Evolutionary conservation across 208 protist species (phyloP).

Genomic region (Trypanosoma conorhini): DNA sequence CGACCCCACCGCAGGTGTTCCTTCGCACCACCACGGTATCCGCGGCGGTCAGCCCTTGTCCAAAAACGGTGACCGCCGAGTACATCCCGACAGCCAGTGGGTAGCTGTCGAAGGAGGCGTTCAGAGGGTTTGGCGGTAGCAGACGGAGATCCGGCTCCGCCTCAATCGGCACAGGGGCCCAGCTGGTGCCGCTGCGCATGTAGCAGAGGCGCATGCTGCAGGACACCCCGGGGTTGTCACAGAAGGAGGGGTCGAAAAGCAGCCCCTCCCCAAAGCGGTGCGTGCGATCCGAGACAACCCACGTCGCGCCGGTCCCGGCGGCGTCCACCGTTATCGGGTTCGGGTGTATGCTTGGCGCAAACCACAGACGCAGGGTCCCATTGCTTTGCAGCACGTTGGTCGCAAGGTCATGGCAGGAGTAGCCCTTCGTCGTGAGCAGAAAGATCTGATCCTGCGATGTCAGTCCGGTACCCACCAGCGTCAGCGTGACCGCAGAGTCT

Average conservation of each 20-base stretch:
- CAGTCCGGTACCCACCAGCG: slow-evolving; percentile 67
- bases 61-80: slow-evolving; percentile 78
- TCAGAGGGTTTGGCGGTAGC: slow-evolving; percentile 67
- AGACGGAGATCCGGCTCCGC: slow-evolving; percentile 28
- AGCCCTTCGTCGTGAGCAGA: slow-evolving; percentile 65
- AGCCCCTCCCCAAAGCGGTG: slow-evolving; percentile 72
- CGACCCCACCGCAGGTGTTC: slow-evolving; percentile 38
- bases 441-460: slow-evolving; percentile 55
- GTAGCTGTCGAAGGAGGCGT: slow-evolving; percentile 65
- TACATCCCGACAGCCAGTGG: slow-evolving; percentile 73
- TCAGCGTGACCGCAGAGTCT: slow-evolving; percentile 53
- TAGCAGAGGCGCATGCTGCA: slow-evolving; percentile 90
- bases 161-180: slow-evolving; percentile 69
- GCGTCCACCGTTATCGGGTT: slow-evolving; percentile 45
- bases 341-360: slow-evolving; percentile 61
- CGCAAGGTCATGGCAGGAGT: slow-evolving; percentile 85
- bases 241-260: slow-evolving; percentile 52
- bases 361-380: slow-evolving; percentile 54
- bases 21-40: slow-evolving; percentile 54
- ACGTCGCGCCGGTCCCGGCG: slow-evolving; percentile 42
- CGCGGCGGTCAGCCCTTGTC: slow-evolving; percentile 37
- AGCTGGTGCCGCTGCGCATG: slow-evolving; percentile 58
- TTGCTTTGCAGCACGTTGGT: slow-evolving; percentile 53
- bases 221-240: slow-evolving; percentile 37
- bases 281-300: slow-evolving; percentile 61